phyloP scores from a whole-genome alignment of 2,329 filamentous ascomycete genomes.

The Stromatinia cepivora region DNA sequence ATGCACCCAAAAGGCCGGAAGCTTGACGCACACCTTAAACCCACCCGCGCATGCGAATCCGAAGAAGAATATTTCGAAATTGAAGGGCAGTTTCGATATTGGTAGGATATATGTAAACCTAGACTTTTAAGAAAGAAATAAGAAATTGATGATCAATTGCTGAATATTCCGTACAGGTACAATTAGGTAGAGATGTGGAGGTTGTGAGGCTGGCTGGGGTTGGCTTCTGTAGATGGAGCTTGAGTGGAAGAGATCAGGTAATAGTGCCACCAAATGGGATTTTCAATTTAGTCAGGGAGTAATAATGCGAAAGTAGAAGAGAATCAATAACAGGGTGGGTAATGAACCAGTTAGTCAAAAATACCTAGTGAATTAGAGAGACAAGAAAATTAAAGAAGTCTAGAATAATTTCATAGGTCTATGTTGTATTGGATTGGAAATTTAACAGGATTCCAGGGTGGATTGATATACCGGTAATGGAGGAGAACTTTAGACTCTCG shows the following conservation, averaged over 20 bases:
- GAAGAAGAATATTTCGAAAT: neutral
- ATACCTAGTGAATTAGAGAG: neutral
- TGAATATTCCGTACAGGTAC: conserved; percentile 10
- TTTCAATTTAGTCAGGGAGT: conserved; percentile 15
- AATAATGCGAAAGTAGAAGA: neutral
- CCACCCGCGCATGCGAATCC: conserved; percentile 17
- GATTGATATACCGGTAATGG: neutral
- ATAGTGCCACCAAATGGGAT: neutral
- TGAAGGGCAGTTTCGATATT: neutral
- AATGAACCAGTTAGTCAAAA: neutral
- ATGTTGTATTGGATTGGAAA: conserved; percentile 1
- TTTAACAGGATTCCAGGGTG: neutral
- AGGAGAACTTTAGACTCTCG: neutral
- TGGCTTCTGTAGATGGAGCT: conserved; percentile 8
- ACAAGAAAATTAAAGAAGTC: conserved; percentile 9
- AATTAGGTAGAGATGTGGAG: neutral
- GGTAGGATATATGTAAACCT: conserved; percentile 1
- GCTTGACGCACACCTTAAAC: conserved; percentile 26
- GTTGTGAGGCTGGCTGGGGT: conserved; percentile 11
- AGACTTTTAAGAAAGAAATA: neutral
- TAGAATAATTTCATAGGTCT: conserved; percentile 7
- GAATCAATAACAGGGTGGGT: neutral
- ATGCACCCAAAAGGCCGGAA: conserved; percentile 27
- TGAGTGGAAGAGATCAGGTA: conserved; percentile 7
- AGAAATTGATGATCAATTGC: conserved; percentile 12